phyloP scores from a whole-genome alignment of 768 basidiomycete species.

The Tricholoma sp. region DNA sequence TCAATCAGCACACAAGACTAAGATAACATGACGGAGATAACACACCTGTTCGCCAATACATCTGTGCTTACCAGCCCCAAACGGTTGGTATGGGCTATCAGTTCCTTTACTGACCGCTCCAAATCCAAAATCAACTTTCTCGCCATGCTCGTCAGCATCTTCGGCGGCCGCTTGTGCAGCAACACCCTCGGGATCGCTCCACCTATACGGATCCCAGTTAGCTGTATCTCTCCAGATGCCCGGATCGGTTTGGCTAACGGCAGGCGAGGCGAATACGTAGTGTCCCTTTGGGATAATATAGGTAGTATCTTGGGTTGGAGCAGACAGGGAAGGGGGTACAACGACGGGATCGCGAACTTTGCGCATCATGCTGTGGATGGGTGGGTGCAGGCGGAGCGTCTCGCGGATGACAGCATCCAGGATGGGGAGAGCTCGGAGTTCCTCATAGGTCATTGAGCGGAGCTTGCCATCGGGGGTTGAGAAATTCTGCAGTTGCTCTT shows the following conservation, averaged over 20 bases:
- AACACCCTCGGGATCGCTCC: constrained; percentile 80
- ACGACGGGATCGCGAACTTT: constrained; percentile 82
- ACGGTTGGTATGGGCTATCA: constrained; percentile 94
- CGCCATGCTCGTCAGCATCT: constrained; percentile 71
- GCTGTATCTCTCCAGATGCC: constrained; percentile 68
- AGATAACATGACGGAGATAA: constrained; percentile 3
- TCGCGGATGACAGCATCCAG: constrained; percentile 91
- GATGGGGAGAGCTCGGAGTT: constrained; percentile 74
- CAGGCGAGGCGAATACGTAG: constrained; percentile 85
- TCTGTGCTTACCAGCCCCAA: constrained; percentile 93
- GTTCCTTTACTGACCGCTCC: constrained; percentile 96
- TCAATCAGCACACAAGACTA: not conserved
- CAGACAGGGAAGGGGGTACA: constrained; percentile 74
- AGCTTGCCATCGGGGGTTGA: constrained; percentile 75
- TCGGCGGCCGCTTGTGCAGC: constrained; percentile 73
- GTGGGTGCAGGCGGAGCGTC: constrained; percentile 89
- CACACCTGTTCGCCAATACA: constrained; percentile 87
- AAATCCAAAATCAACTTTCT: constrained; percentile 96
- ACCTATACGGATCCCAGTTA: constrained; percentile 77
- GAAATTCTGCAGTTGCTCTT: constrained; percentile 85
- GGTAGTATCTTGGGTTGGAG: constrained; percentile 65
- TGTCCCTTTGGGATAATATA: constrained; percentile 90
- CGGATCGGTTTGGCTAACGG: constrained; percentile 85
- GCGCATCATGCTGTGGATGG: constrained; percentile 94
- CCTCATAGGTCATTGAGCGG: constrained; percentile 79